Base-by-base conservation (phyloP, 495 filamentous ascomycete genomes). In the Lepraria neglecta region DNA sequence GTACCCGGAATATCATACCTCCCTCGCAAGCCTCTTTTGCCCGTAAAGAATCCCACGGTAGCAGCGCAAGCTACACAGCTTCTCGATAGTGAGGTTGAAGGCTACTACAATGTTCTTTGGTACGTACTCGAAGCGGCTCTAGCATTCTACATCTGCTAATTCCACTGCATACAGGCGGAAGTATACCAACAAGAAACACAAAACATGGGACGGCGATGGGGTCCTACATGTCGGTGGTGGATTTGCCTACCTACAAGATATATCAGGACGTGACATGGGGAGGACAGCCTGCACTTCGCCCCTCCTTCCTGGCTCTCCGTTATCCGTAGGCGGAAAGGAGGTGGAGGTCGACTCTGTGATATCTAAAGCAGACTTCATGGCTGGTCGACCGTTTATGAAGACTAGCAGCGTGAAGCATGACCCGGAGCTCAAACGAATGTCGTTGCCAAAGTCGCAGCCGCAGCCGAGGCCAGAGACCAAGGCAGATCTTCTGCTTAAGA, bases 191-290 rank as follows among this genome's bases (percentile, higher is more conserved):
- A 92, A 90, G 70, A 92, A 91, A 73, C 82, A 91, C 74, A 92
- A 91, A 69, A 91, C 86, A 17, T 92, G 89, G 86, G 88, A 91
- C 71, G 88, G 89, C n/a, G 88, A 92, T 70, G 88, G 87, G 3
- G 77, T 90, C 7, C 75, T 92, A 12, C 73, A 78, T 3, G 75
- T 85, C 2, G 68, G 71, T 0, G 76, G 74, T 17, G 86, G 87
- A 6, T 81, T 79, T 66, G 87, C 84, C 14, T 74, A 73, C 58
- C 74, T 92, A 7, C 78, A 84, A 58, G 85, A 91, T 70, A 70
- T 82, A 10, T 80, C 80, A 1, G 88, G 88, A 10, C 82, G 79
- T 70, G 84, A 88, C 14, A 80, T 89, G 78, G 89, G 88, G 19
- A 80, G 77, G 51, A 74, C 75, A 11, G 73, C 80, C 67, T 80